phyloP scores from a whole-genome alignment of 2,329 filamentous ascomycete genomes.

The Colletotrichum abscissum region DNA sequence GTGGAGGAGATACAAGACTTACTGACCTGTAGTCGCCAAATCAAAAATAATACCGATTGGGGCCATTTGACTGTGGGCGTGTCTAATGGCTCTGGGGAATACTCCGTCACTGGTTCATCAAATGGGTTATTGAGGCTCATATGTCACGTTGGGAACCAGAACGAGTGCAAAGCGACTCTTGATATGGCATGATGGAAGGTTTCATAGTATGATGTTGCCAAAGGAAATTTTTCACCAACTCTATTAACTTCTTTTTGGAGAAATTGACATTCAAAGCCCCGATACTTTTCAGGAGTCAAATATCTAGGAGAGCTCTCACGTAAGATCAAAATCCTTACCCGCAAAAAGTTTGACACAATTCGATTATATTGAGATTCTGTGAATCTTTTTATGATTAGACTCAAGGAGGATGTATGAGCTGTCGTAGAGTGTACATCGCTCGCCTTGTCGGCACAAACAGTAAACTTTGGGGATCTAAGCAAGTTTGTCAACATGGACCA shows the following conservation, averaged over 20 bases:
- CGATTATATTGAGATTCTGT: too few relatives aligned
- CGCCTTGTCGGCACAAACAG: too few relatives aligned
- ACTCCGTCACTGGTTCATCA: not conserved
- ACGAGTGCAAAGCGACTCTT: not conserved
- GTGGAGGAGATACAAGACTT: not conserved
- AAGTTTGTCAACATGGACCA: too few relatives aligned
- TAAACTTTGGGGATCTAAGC: too few relatives aligned
- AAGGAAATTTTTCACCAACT: accelerated
- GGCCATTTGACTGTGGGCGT: not conserved
- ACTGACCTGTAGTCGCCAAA: too few relatives aligned
- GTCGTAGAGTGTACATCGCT: too few relatives aligned
- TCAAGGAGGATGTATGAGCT: too few relatives aligned
- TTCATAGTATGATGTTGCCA: not conserved
- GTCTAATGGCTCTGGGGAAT: not conserved
- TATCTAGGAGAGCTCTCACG: too few relatives aligned
- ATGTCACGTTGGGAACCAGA: not conserved
- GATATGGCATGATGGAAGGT: not conserved
- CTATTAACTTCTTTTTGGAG: not conserved
- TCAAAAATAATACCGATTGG: not conserved
- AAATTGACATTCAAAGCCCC: not conserved
- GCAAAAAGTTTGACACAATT: too few relatives aligned
- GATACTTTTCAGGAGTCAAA: too few relatives aligned
- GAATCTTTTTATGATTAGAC: too few relatives aligned
- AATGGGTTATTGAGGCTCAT: not conserved
- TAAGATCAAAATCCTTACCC: too few relatives aligned